Percentiles rank a stretch among this genome's conserved stretches.
Conservation (phyloP, 257 asterid genomes). For the Oldenlandia corymbosa region DNA sequence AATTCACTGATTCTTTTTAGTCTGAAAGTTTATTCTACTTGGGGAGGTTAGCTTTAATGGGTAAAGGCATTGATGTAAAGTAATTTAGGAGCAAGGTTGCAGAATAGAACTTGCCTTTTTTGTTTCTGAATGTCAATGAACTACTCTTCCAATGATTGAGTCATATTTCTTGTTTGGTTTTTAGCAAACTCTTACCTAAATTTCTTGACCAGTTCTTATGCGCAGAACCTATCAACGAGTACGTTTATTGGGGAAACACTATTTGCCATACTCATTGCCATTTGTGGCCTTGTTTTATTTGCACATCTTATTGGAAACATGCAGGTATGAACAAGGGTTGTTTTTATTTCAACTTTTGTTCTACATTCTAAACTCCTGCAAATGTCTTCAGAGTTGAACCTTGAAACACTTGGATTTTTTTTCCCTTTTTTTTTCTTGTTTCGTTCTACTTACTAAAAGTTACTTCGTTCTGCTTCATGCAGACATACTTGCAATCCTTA, state of each 20-base stretch:
- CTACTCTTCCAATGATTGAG: background rate
- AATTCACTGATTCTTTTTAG: too few relatives aligned
- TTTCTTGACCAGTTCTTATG: constrained; percentile 62
- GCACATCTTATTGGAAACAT: constrained; percentile 95
- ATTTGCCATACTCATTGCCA: constrained; percentile 85
- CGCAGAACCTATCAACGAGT: constrained; percentile 85
- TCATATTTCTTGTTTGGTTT: background rate
- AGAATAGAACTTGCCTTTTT: background rate
- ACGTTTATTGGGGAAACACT: constrained; percentile 80
- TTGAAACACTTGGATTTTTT: background rate
- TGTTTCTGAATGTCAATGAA: background rate
- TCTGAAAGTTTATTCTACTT: background rate
- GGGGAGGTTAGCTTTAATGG: background rate
- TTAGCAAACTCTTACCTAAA: constrained; percentile 6
- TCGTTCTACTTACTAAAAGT: background rate
- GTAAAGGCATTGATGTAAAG: background rate
- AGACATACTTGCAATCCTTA: constrained; percentile 89
- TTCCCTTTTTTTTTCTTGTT: background rate
- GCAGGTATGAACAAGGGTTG: constrained; percentile 51
- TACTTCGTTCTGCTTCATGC: constrained; percentile 13
- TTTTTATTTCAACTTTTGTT: constrained; percentile 3
- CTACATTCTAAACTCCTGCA: background rate
- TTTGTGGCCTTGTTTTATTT: constrained; percentile 74
- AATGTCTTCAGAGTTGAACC: background rate
- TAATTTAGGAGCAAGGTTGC: background rate